Evolutionary conservation across 2,329 filamentous ascomycete genomes (phyloP), one percentile per base, ranked within the genome.

Genomic region (Penicillium digitatum): DNA sequence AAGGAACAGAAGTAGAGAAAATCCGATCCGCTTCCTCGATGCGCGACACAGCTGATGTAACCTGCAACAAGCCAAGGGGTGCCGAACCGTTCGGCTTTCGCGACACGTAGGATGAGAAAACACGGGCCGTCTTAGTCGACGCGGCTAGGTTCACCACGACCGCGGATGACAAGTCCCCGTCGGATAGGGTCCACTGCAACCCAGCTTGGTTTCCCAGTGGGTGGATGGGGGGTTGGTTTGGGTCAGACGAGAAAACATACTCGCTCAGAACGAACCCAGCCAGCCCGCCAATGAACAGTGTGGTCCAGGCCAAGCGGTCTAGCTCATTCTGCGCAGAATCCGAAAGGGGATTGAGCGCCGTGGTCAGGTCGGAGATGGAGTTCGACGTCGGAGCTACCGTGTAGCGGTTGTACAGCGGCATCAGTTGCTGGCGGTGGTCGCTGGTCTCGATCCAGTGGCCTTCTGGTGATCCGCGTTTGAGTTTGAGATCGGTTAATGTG

Each of bases 391-490:
- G 37, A 9, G 55, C 55, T 26, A 68, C 58, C 12, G 46, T 57
- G 56, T 78, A 80, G 14, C 71, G 71, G 63, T 81, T 81, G 62
- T 81, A 81, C 3, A 80, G 54, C 1, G 69, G 66, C 73, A 76
- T 74, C 34, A 77, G 54, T 11, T 66, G 52, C 34, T 68, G 58
- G 0, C 77, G 64, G 58, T 77, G 69, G 4, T 61, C 62, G 55
- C 69, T 75, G 6, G 66, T 67, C 39, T 77, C 76, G n/a, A 68
- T 54, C 58, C 76, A 66, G 29, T 78, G 71, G 5, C 66, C 69
- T 1, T 56, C 29, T 11, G 62, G 55, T 5, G 57, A 56, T 22
- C 61, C 50, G 0, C 59, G 49, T 31, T 67, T 57, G 29, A 81
- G 69, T 24, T 67, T 57, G 3, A 81, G 60, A 40, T 77, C 73